Evolutionary conservation across 2,329 filamentous ascomycete species (phyloP).

Genomic region (Neocatenulostroma microsporum): DNA sequence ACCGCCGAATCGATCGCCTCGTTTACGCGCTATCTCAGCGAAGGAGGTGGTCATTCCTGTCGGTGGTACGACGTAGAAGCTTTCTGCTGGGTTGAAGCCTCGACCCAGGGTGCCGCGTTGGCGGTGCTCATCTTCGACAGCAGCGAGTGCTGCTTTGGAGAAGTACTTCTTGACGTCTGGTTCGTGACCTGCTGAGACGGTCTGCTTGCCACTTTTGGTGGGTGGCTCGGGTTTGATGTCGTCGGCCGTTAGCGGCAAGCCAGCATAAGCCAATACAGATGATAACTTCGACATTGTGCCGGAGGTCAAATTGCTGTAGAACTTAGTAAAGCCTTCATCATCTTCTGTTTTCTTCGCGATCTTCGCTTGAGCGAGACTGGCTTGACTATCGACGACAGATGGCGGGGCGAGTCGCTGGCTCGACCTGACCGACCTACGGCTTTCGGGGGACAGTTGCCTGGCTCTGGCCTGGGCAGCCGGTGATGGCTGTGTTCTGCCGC

Average conservation of each 20-base stretch:
- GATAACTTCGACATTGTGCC: constrained; percentile 82
- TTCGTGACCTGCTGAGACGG: constrained; percentile 25
- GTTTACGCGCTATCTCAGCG: constrained; percentile 60
- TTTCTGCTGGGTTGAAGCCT: constrained; percentile 49
- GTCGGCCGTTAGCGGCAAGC: constrained; percentile 59
- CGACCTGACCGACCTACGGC: constrained; percentile 15
- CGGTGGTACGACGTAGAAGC: constrained; percentile 91
- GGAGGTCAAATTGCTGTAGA: constrained; percentile 79
- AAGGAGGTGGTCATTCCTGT: constrained; percentile 90
- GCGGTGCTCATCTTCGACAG: constrained; percentile 57
- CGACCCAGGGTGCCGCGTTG: constrained; percentile 45
- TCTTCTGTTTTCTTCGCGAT: constrained; percentile 19
- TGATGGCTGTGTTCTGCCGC: constrained; percentile 17
- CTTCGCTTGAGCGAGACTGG: constrained; percentile 9
- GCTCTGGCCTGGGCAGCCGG: constrained; percentile 24
- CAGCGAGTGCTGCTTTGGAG: constrained; percentile 74
- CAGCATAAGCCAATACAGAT: constrained; percentile 85
- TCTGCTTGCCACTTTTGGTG: constrained; percentile 24
- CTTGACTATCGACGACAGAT: constrained; percentile 25
- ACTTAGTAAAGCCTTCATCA: constrained; percentile 71
- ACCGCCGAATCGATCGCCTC: constrained; percentile 32
- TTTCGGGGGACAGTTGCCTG: constrained; percentile 25
- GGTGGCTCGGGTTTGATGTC: constrained; percentile 22
- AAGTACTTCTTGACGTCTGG: constrained; percentile 79
- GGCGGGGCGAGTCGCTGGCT: constrained; percentile 14